Evolutionary conservation across 352 stramenopile species (phyloP), one percentile per base, ranked within the genome.

Genomic region (Globisporangium spinosum): DNA sequence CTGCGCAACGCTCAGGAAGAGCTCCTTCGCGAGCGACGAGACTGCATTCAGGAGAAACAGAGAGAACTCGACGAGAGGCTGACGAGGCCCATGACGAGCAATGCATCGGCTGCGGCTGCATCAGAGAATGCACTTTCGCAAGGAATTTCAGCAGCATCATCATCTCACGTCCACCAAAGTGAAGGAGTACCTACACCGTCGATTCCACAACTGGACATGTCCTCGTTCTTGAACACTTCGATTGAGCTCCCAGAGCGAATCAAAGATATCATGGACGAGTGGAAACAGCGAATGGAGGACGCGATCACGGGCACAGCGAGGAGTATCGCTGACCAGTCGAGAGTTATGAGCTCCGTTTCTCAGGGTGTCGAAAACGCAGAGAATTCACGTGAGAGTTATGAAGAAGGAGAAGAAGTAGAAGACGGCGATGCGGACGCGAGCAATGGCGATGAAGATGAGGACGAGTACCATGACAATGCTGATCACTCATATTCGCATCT

Each of bases 41-140:
- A 88, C 23, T 73, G 85, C 13, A 65, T 90, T 3, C 62, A 82
- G 20, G 83, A 93, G 43, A 91, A 92, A 66, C 80, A 92, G 32
- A 70, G 68, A 22, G 74, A 75, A 45, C 64, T 89, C 12, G 75
- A 89, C 20, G 62, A 79, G 13, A 74, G 81, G 23, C 67, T 91
- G 29, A 65, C 81, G 60, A 59, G 71, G 9, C 62, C 64, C 1
- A 58, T 71, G n/a, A 38, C 53, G 29, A 54, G 8, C 17, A 51
- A 65, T 13, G 12, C 54, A 0, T 29, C 34, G 7, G 49, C 55
- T 34, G 60, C 15, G 12, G 43, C 17, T 13, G 55, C 10, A 15
- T 45, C 43, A 17, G 7, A 61, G 35, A 54, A n/a, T 23, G 43
- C 43, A 23, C 20, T 23, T 22, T 51, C 6, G 43, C 43, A 23